Evolutionary conservation across 306 rosid genomes (phyloP), one percentile per base, ranked within the genome.

Genomic region (Sesbania bispinosa): DNA sequence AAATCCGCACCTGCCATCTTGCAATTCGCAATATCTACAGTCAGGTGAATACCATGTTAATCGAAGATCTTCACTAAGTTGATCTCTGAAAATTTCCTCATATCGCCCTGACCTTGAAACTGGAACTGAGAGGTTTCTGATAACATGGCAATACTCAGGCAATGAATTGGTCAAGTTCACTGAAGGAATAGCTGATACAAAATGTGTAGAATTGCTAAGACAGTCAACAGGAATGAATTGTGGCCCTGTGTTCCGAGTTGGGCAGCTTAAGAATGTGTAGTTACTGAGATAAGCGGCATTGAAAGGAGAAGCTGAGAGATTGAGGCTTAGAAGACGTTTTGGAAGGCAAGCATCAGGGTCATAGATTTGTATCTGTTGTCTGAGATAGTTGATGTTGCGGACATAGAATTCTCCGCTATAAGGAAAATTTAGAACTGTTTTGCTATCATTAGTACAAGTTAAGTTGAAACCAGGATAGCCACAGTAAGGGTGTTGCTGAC

Each of bases 401-500:
- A 92, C 89, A 10, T 38, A 77, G 69, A 88, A 87, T 0, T 79
- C 79, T 23, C 83, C 87, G 0, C 87, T 51, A 63, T 75, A 13
- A 41, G 93, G 86, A 13, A 92, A 86, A 57, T 24, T 73, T 10
- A 87, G 20, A 52, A 82, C 80, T 2, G 86, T 47, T 30, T 5
- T 35, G n/a, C 77, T 72, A 19, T 69, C 76, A 21, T 32, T 59
- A 14, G 77, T 77, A 77, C 97, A 89, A 29, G 65, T 20, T 10
- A 92, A 62, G 46, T 70, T 53, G 80, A 92, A 92, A 67, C 87
- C 96, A 2, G 89, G 91, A 69, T 83, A 88, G 20, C 93, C 88
- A 33, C 93, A 88, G 69, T 55, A 55, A 35, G 64, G 46, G 13
- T 72, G 74, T 66, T 73, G 81, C 32, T 51, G 52, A 19, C 35